Conservation (phyloP, 1,284 basidiomycete genomes). For the Neonothopanus nambi region DNA sequence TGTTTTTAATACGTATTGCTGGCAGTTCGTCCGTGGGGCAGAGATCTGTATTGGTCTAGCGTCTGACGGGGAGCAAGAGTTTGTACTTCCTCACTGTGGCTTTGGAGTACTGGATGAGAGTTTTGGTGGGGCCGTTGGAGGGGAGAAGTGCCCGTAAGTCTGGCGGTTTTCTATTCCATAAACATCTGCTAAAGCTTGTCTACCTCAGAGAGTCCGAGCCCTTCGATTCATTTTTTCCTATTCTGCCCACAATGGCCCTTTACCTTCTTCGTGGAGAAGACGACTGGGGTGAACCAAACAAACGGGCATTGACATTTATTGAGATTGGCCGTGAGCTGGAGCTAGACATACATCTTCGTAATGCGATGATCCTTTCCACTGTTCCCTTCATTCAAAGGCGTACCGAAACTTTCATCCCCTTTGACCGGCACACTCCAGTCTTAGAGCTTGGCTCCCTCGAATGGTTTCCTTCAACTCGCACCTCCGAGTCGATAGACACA, state of each 20-base stretch:
- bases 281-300: background rate
- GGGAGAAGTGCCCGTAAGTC: slow-evolving; percentile 39
- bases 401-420: slow-evolving; percentile 7
- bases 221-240: slow-evolving; percentile 51
- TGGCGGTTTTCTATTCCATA: slow-evolving; percentile 1
- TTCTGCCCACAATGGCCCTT: slow-evolving; percentile 49
- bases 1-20: slow-evolving; percentile 36
- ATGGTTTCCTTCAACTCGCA: background rate
- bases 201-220: slow-evolving; percentile 34
- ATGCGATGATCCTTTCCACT: slow-evolving; percentile 54
- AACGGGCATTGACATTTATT: slow-evolving; percentile 27
- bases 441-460: slow-evolving; percentile 1
- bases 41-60: slow-evolving; percentile 44
- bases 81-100: slow-evolving; percentile 42
- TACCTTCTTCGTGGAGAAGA: slow-evolving; percentile 42
- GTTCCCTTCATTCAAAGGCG: slow-evolving; percentile 33
- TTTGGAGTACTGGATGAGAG: slow-evolving; percentile 44
- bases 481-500: background rate
- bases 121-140: slow-evolving; percentile 22
- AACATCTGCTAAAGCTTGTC: background rate
- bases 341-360: slow-evolving; percentile 53
- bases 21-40: slow-evolving; percentile 36
- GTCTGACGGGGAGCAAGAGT: slow-evolving; percentile 44
- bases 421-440: slow-evolving; percentile 17
- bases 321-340: slow-evolving; percentile 50